These are phyloP conservation scores for Acarospora socialis DNA, from an alignment of 2,329 filamentous ascomycete genomes.

Conservation along the genomic window DNA sequence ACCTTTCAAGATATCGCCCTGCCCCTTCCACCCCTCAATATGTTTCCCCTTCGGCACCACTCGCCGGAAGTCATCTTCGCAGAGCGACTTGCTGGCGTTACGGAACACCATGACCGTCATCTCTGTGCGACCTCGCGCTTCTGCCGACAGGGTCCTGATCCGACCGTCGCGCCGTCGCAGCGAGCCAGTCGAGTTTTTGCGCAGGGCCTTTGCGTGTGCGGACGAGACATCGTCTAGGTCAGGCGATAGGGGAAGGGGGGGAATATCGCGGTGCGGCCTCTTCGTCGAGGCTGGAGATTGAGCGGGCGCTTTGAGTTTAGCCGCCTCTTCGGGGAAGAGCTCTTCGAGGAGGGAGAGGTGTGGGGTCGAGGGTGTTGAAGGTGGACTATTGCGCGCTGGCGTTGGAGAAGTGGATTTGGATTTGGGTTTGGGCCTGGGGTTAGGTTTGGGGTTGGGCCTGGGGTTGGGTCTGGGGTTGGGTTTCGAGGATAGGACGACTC, in stretches of 20 bases:
- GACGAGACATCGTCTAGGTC: conserved; percentile 7
- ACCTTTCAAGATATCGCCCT: conserved; percentile 43
- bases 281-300: conserved; percentile 9
- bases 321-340: conserved; percentile 40
- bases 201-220: no score
- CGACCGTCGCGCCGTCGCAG: no score
- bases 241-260: conserved; percentile 17
- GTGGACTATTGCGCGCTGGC: conserved; percentile 8
- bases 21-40: conserved; percentile 51
- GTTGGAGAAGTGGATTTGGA: neutral
- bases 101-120: conserved; percentile 40
- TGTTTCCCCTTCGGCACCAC: conserved; percentile 47
- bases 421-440: neutral
- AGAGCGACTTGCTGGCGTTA: conserved; percentile 44
- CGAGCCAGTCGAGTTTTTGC: no score
- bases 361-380: conserved; percentile 4
- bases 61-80: conserved; percentile 56
- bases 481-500: neutral
- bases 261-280: conserved; percentile 19
- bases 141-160: no score
- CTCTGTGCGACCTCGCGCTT: no score
- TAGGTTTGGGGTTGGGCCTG: neutral
- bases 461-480: conserved; percentile 2
- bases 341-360: conserved; percentile 29
- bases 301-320: conserved; percentile 12